A percentile compares a stretch with the other conserved stretches of the same genome.
These are phyloP conservation scores for Hydrangea macrophylla DNA, from an alignment of 148 eudicot species.

Conservation along the genomic window DNA sequence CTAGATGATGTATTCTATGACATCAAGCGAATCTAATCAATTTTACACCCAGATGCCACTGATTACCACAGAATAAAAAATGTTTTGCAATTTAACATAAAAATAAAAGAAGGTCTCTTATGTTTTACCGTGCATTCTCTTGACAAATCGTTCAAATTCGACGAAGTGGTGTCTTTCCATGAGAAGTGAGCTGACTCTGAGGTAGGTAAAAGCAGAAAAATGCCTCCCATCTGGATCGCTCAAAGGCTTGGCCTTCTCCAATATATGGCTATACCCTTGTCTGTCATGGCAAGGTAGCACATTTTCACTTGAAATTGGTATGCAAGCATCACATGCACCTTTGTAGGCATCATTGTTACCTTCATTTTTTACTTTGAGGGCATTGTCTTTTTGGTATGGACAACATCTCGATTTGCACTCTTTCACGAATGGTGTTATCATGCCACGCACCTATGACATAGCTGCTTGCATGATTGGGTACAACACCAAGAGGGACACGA, in stretches of 20 bases:
- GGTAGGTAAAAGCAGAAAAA: slow-evolving; percentile 68
- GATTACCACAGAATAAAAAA: neutral
- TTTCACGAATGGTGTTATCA: too few species aligned
- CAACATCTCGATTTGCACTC: too few species aligned
- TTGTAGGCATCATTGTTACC: too few species aligned
- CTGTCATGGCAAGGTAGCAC: slow-evolving; percentile 68
- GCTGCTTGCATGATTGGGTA: too few species aligned
- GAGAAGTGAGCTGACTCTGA: slow-evolving; percentile 65
- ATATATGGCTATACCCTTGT: slow-evolving; percentile 66
- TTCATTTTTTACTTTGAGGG: too few species aligned
- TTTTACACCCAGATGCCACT: neutral
- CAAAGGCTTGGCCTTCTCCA: slow-evolving; percentile 79
- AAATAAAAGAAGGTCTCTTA: neutral
- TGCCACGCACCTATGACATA: too few species aligned
- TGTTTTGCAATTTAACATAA: neutral
- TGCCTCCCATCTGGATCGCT: slow-evolving; percentile 92
- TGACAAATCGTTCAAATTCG: slow-evolving; percentile 88
- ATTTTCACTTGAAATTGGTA: slow-evolving; percentile 75
- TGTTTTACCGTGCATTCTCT: slow-evolving; percentile 86
- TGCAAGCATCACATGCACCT: slow-evolving; percentile 80
- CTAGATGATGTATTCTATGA: neutral
- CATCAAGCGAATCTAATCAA: neutral
- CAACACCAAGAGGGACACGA: too few species aligned
- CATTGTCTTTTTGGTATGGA: too few species aligned
- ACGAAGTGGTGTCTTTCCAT: slow-evolving; percentile 59